Evolutionary conservation across 768 basidiomycete genomes (phyloP).

Genomic region (Termitomyces bulborhizus): DNA sequence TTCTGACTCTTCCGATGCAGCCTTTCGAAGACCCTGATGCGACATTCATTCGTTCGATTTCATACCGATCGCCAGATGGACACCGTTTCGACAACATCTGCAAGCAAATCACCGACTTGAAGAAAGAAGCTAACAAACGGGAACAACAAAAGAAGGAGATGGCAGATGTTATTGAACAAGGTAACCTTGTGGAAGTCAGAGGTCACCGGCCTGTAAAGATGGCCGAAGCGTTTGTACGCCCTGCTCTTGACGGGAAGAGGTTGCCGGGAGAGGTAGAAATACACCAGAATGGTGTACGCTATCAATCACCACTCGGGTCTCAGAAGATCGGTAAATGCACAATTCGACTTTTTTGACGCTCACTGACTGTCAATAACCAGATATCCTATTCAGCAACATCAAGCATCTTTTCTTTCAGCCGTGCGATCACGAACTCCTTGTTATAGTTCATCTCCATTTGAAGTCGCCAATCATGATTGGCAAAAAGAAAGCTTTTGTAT

Average conservation of each 20-base stretch:
- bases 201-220: conserved; percentile 82
- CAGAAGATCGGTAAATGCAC: conserved; percentile 83
- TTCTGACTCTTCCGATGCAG: conserved; percentile 27
- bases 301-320: conserved; percentile 78
- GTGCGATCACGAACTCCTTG: conserved; percentile 91
- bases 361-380: conserved; percentile 31
- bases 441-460: conserved; percentile 90
- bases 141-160: conserved; percentile 98
- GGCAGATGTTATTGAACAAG: conserved; percentile 98
- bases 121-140: conserved; percentile 95
- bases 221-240: conserved; percentile 89
- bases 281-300: conserved; percentile 94
- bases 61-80: conserved; percentile 86
- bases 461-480: conserved; percentile 97
- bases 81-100: conserved; percentile 85
- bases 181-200: conserved; percentile 80
- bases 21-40: conserved; percentile 96
- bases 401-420: conserved; percentile 99
- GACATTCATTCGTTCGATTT: conserved; percentile 92
- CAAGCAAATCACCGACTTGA: conserved; percentile 90
- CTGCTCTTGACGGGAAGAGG: conserved; percentile 91
- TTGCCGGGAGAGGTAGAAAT: conserved; percentile 98
- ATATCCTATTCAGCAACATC: conserved; percentile 93
- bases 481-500: conserved; percentile 93
- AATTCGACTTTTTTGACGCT: background rate